Conservation (phyloP, 2,329 filamentous ascomycete species). For the Ophiostoma piceae region DNA sequence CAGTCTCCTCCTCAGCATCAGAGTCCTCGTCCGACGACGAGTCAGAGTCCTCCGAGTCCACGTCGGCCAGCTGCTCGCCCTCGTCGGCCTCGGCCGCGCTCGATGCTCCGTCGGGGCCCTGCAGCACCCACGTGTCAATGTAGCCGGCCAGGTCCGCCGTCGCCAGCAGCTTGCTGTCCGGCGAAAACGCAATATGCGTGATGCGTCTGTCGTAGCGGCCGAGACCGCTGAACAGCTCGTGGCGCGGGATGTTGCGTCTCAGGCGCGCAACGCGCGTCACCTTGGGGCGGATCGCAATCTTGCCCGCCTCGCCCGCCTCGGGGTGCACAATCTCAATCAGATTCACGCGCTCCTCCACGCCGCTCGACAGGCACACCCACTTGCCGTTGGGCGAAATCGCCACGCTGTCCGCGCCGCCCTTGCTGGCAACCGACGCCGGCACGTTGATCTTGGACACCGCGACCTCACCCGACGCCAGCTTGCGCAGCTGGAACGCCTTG, state of each 20-base stretch:
- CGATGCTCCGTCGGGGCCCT: slow-evolving; percentile 47
- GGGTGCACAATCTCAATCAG: slow-evolving; percentile 47
- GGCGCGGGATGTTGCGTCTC: slow-evolving; percentile 48
- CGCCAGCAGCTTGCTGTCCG: slow-evolving; percentile 72
- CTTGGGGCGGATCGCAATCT: slow-evolving; percentile 35
- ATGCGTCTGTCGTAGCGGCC: slow-evolving; percentile 74
- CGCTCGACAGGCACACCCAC: slow-evolving; percentile 55
- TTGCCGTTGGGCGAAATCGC: slow-evolving; percentile 63
- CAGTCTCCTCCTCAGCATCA: slow-evolving; percentile 15
- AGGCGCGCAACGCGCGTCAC: slow-evolving; percentile 44
- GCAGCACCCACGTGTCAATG: slow-evolving; percentile 79
- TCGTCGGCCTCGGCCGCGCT: slow-evolving; percentile 27
- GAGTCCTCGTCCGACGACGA: slow-evolving; percentile 41
- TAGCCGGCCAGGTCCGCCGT: slow-evolving; percentile 77
- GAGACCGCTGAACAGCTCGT: slow-evolving; percentile 58
- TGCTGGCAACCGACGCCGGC: slow-evolving; percentile 49
- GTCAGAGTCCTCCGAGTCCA: slow-evolving; percentile 32
- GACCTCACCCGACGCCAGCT: slow-evolving; percentile 49
- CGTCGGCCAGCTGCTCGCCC: slow-evolving; percentile 29
- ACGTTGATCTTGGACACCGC: slow-evolving; percentile 66
- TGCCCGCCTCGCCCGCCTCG: neutral
- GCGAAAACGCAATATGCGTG: slow-evolving; percentile 69
- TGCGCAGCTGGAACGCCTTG: slow-evolving; percentile 68
- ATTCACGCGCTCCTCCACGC: slow-evolving; percentile 30
- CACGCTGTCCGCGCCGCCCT: slow-evolving; percentile 68